Evolutionary conservation across 331 rosid species (phyloP), one percentile per base, ranked within the genome.

Genomic region (Pyracantha coccinea): DNA sequence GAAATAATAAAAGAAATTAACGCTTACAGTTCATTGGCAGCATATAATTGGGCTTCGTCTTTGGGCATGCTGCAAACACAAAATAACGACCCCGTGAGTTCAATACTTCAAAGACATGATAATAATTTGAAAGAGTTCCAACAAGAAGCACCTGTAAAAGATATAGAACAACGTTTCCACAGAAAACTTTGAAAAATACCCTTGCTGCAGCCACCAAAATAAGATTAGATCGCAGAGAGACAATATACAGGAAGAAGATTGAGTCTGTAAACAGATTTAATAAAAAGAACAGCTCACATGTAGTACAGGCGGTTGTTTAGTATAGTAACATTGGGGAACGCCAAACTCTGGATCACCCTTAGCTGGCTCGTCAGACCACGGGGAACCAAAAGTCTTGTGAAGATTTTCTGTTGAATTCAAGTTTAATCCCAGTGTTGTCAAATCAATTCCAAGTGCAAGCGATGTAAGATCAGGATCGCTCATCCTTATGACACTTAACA

Each of bases 301-400:
- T 62, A 92, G 74, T 16, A 85, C 55, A 71, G 96, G 96, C 9
- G 96, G 93, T 69, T 79, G 93, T 88, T 95, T 91, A 17, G 92
- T 86, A 19, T 75, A 79, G 72, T 95, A 95, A 82, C 99, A 95
- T 53, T 89, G 93, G 1, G 97, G 99, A 61, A 90, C 91, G 33
- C 31, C 85, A 77, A 95, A 95, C 75, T 89, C 97, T 52, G 97
- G 97, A 81, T 95, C 97, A 15, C 97, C 96, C 86, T 92, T 92
- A 50, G 90, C 93, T 5, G 97, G 91, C 83, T 89, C 99, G 35
- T 95, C 97, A 62, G 97, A 89, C 99, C 99, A 95, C 24, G 99
- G 99, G 74, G 99, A 95, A 64, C 93, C 95, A 80, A 95, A 95
- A 74, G 90, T 90, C 82, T 92, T 92, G 75, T 95, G 97, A 72